Conservation (phyloP, 768 basidiomycete genomes). For the Boletus eberwhitei region DNA sequence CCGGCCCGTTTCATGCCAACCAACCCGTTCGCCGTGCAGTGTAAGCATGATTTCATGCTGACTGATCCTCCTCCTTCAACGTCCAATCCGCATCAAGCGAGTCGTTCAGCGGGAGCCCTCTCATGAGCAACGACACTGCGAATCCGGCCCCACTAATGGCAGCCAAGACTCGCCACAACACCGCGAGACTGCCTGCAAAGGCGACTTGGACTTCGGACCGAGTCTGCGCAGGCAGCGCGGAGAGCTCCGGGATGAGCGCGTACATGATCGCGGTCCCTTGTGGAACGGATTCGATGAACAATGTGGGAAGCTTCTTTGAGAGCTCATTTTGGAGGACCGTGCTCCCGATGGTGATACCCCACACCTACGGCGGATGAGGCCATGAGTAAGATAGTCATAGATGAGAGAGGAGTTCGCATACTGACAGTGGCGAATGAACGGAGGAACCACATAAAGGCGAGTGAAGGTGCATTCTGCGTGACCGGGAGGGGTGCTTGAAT, state of each 20-base stretch:
- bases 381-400: neutral
- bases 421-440: conserved; percentile 36
- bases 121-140: conserved; percentile 4
- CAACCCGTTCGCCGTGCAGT: neutral
- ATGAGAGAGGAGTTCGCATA: neutral
- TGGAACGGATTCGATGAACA: conserved; percentile 35
- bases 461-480: conserved; percentile 39
- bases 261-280: conserved; percentile 41
- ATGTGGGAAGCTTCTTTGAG: conserved; percentile 36
- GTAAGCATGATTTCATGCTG: neutral
- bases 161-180: conserved; percentile 41
- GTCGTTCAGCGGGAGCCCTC: neutral
- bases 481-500: conserved; percentile 46
- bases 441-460: conserved; percentile 41
- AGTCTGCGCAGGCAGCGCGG: conserved; percentile 33
- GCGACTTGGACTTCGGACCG: conserved; percentile 36
- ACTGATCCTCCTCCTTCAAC: neutral
- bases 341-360: conserved; percentile 49
- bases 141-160: conserved; percentile 27
- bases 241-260: conserved; percentile 44
- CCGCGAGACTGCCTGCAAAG: conserved; percentile 38
- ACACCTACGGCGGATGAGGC: conserved; percentile 30
- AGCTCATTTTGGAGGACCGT: conserved; percentile 51
- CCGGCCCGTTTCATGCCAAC: neutral
- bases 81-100: conserved; percentile 5